A percentile compares a stretch with the other conserved stretches of the same genome.
Conservation (phyloP, 768 basidiomycete genomes). For the Rhizopogon sp. region DNA sequence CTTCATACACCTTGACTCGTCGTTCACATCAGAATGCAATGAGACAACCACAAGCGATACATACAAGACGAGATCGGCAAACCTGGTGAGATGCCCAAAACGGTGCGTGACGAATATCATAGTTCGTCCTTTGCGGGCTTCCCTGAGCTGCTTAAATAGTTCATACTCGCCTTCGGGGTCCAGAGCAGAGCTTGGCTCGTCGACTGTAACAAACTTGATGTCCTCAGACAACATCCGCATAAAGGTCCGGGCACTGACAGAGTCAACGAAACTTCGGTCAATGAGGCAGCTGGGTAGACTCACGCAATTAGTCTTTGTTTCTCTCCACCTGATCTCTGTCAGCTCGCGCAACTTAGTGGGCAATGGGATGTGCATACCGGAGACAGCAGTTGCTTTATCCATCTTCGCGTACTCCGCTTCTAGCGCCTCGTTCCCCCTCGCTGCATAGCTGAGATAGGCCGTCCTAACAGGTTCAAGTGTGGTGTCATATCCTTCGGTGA, state of each 20-base stretch:
- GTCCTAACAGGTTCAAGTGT: slow-evolving; percentile 29
- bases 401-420: slow-evolving; percentile 14
- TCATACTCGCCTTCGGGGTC: slow-evolving; percentile 31
- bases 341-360: neutral
- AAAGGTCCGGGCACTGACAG: slow-evolving; percentile 32
- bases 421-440: slow-evolving; percentile 8
- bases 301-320: slow-evolving; percentile 27
- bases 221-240: slow-evolving; percentile 31
- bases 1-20: slow-evolving; percentile 26
- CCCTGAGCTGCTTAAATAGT: slow-evolving; percentile 24
- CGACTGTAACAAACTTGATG: slow-evolving; percentile 27
- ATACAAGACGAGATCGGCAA: slow-evolving; percentile 34
- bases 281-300: neutral
- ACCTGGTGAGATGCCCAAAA: slow-evolving; percentile 32
- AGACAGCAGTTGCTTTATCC: slow-evolving; percentile 16
- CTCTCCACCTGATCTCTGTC: slow-evolving; percentile 19
- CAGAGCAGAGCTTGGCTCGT: slow-evolving; percentile 35
- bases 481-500: slow-evolving; percentile 34
- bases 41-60: slow-evolving; percentile 5
- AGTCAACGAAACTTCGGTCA: neutral
- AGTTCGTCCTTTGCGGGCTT: slow-evolving; percentile 27
- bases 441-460: slow-evolving; percentile 23
- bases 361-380: slow-evolving; percentile 11
- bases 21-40: neutral
- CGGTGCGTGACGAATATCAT: slow-evolving; percentile 39